phyloP scores from a whole-genome alignment of 2,329 filamentous ascomycete species.

The Metarhizium brunneum region DNA sequence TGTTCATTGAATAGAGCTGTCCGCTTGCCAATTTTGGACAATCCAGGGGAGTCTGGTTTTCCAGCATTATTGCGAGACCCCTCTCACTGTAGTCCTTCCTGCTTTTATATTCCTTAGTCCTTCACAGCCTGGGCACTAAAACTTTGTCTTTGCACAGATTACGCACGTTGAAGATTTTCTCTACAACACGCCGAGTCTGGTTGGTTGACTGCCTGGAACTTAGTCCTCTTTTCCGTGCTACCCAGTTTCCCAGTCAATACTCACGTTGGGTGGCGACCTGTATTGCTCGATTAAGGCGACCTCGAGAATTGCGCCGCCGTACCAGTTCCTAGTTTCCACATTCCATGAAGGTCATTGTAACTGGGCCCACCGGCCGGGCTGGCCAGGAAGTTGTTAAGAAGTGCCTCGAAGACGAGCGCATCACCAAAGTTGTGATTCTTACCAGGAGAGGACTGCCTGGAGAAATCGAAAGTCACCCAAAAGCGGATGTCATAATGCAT shows the following conservation, averaged over 20 bases:
- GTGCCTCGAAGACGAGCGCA: slow-evolving; percentile 37
- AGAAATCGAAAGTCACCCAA: slow-evolving; percentile 33
- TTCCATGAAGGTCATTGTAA: slow-evolving; percentile 50
- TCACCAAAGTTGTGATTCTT: slow-evolving; percentile 42
- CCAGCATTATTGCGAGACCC: too few species aligned
- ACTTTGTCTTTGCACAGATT: not conserved
- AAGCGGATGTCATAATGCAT: slow-evolving; percentile 39
- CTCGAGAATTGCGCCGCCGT: not conserved
- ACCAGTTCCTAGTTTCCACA: not conserved
- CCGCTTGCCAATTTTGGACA: not conserved
- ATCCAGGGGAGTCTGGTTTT: not conserved
- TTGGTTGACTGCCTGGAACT: not conserved
- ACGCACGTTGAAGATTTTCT: not conserved
- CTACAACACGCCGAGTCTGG: not conserved
- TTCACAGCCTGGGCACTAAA: not conserved
- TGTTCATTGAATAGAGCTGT: not conserved
- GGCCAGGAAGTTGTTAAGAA: slow-evolving; percentile 43
- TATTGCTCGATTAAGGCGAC: not conserved
- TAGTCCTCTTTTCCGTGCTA: not conserved
- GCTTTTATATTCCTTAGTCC: not conserved
- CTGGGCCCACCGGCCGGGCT: slow-evolving; percentile 49
- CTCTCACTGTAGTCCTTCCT: not conserved
- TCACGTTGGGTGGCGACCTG: not conserved
- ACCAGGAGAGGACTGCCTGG: slow-evolving; percentile 36
- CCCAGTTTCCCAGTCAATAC: too few species aligned